Percentiles rank a stretch among this genome's conserved stretches.
Evolutionary conservation across 2,329 filamentous ascomycete species (phyloP).

Genomic region (Kalmusia sp.): DNA sequence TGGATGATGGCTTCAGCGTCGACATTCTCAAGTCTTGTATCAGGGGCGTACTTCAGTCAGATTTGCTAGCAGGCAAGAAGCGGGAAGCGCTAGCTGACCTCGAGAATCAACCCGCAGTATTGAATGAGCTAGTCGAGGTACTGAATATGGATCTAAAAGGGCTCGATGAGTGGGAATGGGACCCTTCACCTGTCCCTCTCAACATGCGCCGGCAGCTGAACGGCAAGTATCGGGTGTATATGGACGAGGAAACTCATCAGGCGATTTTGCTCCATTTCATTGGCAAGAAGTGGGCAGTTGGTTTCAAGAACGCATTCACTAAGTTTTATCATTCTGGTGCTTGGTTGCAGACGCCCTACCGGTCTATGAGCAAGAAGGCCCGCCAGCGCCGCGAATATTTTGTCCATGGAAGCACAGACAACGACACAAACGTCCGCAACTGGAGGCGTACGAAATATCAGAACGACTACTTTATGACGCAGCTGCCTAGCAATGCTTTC

Average conservation of each 20-base stretch:
- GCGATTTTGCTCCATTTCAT: constrained; percentile 63
- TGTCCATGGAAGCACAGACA: constrained; percentile 34
- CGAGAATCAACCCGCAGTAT: constrained; percentile 55
- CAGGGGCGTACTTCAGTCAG: constrained; percentile 56
- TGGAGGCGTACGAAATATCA: constrained; percentile 48
- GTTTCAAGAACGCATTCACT: constrained; percentile 53
- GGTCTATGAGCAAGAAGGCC: constrained; percentile 45
- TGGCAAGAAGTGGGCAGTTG: constrained; percentile 59
- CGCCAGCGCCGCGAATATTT: constrained; percentile 55
- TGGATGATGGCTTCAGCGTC: constrained; percentile 49
- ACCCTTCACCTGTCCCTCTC: constrained; percentile 52
- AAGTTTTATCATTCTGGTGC: constrained; percentile 48
- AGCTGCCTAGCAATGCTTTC: constrained; percentile 54
- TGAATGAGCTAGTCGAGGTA: constrained; percentile 63
- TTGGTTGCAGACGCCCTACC: constrained; percentile 49
- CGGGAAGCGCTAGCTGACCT: constrained; percentile 59
- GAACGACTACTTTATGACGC: constrained; percentile 62
- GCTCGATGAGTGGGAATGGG: constrained; percentile 62
- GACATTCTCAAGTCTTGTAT: constrained; percentile 55
- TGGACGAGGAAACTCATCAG: constrained; percentile 66
- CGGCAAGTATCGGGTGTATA: constrained; percentile 65
- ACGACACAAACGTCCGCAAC: constrained; percentile 34
- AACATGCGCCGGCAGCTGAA: constrained; percentile 62
- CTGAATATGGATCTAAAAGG: constrained; percentile 62
- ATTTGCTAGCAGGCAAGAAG: constrained; percentile 62